Evolutionary conservation across 495 filamentous ascomycete species (phyloP).

Genomic region (Neurospora intermedia): DNA sequence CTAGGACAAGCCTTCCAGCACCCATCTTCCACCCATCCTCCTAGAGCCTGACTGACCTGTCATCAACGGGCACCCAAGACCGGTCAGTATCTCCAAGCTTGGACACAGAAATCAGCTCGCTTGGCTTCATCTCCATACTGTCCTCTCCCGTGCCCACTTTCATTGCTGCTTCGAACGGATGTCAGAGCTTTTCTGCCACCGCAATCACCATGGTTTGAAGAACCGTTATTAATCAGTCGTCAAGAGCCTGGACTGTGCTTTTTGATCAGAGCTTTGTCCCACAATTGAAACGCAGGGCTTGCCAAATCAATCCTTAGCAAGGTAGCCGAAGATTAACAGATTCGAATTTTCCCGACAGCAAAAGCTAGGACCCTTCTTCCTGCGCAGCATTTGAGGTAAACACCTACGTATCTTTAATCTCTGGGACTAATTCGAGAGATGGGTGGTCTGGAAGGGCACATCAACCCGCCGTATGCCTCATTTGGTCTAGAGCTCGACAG

Average conservation of each 20-base stretch:
- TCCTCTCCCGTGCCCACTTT: neutral
- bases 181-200: neutral
- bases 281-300: neutral
- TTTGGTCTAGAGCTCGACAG: neutral
- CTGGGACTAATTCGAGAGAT: neutral
- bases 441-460: neutral
- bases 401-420: neutral
- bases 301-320: conserved; percentile 14
- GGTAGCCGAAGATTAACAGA: conserved; percentile 16
- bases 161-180: neutral
- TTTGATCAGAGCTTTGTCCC: neutral
- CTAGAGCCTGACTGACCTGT: neutral
- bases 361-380: neutral
- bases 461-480: neutral
- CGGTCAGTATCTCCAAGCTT: neutral
- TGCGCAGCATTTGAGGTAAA: neutral
- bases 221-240: neutral
- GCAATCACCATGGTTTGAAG: neutral
- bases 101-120: neutral
- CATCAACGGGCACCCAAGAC: neutral
- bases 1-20: neutral
- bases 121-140: neutral
- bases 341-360: conserved; percentile 6
- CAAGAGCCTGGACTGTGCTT: neutral
- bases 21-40: neutral